Evolutionary conservation across 345 rosid genomes (phyloP), one percentile per base, ranked within the genome.

Genomic region (Cardamine occulta): DNA sequence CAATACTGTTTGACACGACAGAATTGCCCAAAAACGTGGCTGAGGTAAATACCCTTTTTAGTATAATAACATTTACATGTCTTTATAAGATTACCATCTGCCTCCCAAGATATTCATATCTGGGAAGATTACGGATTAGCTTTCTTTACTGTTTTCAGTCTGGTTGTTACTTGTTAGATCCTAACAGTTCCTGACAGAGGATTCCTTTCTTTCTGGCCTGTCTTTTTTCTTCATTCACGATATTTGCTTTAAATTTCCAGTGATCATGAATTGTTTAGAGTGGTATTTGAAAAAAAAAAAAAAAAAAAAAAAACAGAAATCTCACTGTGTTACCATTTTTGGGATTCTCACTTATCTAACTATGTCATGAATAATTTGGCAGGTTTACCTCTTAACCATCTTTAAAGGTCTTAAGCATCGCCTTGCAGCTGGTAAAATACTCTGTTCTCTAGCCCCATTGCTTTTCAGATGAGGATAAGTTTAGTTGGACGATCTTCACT

Each of bases 361-460:
- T 29, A 37, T 29, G n/a, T 12, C 63, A 17, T 66, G 77, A 35
- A 71, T 72, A 66, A 63, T 58, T 74, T 83, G 21, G 56, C 86
- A 91, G 98, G 98, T 93, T 51, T 93, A 91, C 84, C 82, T 91
- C 67, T 80, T 93, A 70, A 91, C 91, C 39, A 82, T 89, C 71
- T 81, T 93, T 74, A 89, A 85, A 85, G 90, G 96, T 82, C 93
- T 93, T 80, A 91, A 87, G 81, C 89, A 91, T 82, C 92, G 96
- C 67, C 96, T 89, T 80, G 98, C 98, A 77, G 97, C 97, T 73
- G 97, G 98, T 93, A 88, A 78, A 12, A 23, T 44, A 39, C 23
- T 54, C 57, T 51, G 12, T 23, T 72, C 26, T 39, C 28, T 19
- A 40, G n/a, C 26, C 7, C 8, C 70, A 63, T 53, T 73, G 2